Conservation (phyloP, 805 yeast species). For the Diddensiella caesifluorescens region DNA sequence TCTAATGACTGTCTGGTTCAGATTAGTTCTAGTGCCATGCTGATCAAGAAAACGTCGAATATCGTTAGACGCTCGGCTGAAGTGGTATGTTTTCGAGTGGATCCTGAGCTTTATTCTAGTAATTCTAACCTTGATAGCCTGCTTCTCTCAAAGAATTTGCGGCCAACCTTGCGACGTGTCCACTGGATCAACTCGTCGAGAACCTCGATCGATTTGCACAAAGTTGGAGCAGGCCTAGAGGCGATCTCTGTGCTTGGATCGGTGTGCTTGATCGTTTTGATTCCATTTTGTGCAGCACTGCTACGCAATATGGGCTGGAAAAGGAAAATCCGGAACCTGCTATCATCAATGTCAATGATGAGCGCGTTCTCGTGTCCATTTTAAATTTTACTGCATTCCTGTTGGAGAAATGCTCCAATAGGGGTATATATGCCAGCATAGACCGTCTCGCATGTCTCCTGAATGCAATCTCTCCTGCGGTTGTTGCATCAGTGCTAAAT, state of each 20-base stretch:
- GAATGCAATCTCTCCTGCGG: conserved; percentile 52
- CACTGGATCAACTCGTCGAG: conserved; percentile 38
- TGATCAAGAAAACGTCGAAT: conserved; percentile 22
- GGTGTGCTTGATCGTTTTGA: conserved; percentile 73
- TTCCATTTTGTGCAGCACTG: conserved; percentile 48
- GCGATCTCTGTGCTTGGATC: conserved; percentile 72
- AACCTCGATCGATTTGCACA: conserved; percentile 35
- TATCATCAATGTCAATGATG: conserved; percentile 44
- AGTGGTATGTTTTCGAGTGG: conserved; percentile 19
- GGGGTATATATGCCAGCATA: conserved; percentile 61
- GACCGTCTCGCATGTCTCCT: conserved; percentile 56
- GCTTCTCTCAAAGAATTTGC: conserved; percentile 19
- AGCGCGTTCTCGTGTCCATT: conserved; percentile 43
- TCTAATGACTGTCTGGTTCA: too few relatives aligned
- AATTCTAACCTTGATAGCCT: conserved; percentile 12
- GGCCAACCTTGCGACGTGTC: conserved; percentile 24
- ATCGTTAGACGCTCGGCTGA: conserved; percentile 21
- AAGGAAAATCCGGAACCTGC: conserved; percentile 44
- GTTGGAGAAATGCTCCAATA: conserved; percentile 62
- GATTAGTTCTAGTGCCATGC: too few relatives aligned
- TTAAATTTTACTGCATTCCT: conserved; percentile 58
- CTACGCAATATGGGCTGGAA: conserved; percentile 49
- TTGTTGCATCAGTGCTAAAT: conserved; percentile 56
- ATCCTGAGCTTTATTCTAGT: neutral
- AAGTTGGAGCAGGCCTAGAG: conserved; percentile 57